phyloP scores from a whole-genome alignment of 2,329 filamentous ascomycete genomes.

The Metarhizium sp. region DNA sequence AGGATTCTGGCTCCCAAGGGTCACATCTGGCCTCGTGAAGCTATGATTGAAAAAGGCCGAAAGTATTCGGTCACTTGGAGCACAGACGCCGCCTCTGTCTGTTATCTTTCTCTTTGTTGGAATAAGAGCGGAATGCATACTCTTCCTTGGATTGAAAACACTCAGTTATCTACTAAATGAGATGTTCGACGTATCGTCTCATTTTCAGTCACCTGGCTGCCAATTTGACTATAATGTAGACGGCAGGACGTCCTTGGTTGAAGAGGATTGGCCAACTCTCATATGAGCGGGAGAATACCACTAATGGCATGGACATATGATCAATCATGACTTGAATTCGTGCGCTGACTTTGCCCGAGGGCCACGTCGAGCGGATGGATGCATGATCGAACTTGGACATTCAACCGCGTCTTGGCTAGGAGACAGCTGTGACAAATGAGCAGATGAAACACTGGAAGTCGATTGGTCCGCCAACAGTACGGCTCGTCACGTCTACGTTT shows the following conservation, averaged over 20 bases:
- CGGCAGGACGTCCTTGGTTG: no score
- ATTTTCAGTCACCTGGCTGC: background rate
- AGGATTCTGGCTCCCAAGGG: background rate
- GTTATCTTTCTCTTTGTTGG: background rate
- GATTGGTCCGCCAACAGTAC: background rate
- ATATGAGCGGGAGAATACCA: background rate
- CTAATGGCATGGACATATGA: background rate
- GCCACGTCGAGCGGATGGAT: background rate
- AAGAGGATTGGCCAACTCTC: background rate
- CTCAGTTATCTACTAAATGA: background rate
- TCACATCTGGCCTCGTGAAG: background rate
- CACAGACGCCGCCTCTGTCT: background rate
- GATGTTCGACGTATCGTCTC: background rate
- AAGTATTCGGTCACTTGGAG: constrained; percentile 7
- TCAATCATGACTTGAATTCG: background rate
- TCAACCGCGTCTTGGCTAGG: no score
- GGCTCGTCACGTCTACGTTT: background rate
- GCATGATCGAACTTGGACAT: background rate
- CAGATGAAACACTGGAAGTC: background rate
- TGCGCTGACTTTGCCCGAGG: background rate
- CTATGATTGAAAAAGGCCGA: constrained; percentile 4
- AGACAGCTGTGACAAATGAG: background rate
- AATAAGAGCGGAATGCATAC: background rate
- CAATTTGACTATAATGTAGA: background rate
- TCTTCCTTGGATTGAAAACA: background rate